Evolutionary conservation across 176 grass and related monocot species (phyloP).

Genomic region (Musa troglodytarum): DNA sequence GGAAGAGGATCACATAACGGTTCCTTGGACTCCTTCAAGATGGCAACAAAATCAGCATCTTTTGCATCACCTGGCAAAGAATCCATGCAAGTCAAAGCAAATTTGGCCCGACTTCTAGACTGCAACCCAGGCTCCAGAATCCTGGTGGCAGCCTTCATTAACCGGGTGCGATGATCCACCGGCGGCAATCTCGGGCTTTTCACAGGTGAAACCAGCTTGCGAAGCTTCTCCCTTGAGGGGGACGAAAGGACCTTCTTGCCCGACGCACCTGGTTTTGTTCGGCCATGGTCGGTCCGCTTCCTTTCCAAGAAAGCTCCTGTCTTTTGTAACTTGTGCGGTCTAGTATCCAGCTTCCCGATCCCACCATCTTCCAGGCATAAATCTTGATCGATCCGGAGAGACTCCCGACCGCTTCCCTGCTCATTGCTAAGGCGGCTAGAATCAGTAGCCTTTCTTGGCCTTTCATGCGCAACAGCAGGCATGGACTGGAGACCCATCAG

Average conservation of each 20-base stretch:
- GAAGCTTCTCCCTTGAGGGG: slow-evolving; percentile 30
- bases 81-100: slow-evolving; percentile 11
- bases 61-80: slow-evolving; percentile 15
- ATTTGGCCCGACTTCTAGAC: slow-evolving; percentile 18
- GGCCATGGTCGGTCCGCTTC: background rate
- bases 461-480: slow-evolving; percentile 27
- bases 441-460: slow-evolving; percentile 22
- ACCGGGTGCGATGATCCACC: slow-evolving; percentile 14
- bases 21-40: background rate
- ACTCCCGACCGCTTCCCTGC: background rate
- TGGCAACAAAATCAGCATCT: background rate
- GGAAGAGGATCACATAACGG: slow-evolving; percentile 8
- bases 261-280: background rate
- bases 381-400: slow-evolving; percentile 6
- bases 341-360: background rate
- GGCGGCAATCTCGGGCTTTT: slow-evolving; percentile 38
- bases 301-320: slow-evolving; percentile 19
- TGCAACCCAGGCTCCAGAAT: slow-evolving; percentile 53
- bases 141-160: slow-evolving; percentile 62
- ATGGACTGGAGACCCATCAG: slow-evolving; percentile 90
- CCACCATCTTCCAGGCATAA: slow-evolving; percentile 2
- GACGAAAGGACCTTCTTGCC: background rate
- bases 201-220: slow-evolving; percentile 36
- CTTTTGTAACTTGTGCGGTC: slow-evolving; percentile 75
- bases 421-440: background rate